Evolutionary conservation across 192 early-diverging fungal genomes (phyloP), one percentile per base, ranked within the genome.

Genomic region (Coemansia sp.): DNA sequence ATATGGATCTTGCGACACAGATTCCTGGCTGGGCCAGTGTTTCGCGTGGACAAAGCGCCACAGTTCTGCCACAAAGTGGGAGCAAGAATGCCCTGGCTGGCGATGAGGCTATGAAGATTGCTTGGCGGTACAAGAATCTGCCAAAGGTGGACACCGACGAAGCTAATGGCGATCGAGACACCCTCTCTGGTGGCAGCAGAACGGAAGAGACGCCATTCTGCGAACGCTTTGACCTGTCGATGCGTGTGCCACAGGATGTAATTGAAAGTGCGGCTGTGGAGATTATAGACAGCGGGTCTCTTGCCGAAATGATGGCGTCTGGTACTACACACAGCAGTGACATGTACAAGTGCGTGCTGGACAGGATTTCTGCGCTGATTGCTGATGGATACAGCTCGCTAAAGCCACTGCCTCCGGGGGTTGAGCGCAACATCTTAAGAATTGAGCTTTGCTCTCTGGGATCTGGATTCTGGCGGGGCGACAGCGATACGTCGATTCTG

Each of bases 51-150:
- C 15, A 7, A 12, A 50, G 26, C 26, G 61, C 48, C 21, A 21
- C 65, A 21, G 13, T 26, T 9, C 23, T 2, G 4, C 9, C 52
- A 54, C 11, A 21, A 54, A 21, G 21, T 11, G 43, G 41, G 4
- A 7, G 64, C 41, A 56, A 72, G 56, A 38, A 69, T 50, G n/a
- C 41, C 38, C 19, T 23, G 26, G 56, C 54, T 2, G 23, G 42
- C 6, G 79, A 76, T n/a, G 91, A 93, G 60, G 74, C 83, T 1
- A 87, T 99, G 87, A 88, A 84, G 57, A 98, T 99, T 61, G 97
- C 97, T 1, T 99, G 97, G 97, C 79, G 97, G 56, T 99, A 99
- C 84, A 86, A 95, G 71, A 85, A 87, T 44, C 60, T 97, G 65
- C 93, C 93, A 45, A 74, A 49, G 38, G 61, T 69, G 23, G 64